phyloP scores from a whole-genome alignment of 2,329 filamentous ascomycete species.

The Triangularia setosa region DNA sequence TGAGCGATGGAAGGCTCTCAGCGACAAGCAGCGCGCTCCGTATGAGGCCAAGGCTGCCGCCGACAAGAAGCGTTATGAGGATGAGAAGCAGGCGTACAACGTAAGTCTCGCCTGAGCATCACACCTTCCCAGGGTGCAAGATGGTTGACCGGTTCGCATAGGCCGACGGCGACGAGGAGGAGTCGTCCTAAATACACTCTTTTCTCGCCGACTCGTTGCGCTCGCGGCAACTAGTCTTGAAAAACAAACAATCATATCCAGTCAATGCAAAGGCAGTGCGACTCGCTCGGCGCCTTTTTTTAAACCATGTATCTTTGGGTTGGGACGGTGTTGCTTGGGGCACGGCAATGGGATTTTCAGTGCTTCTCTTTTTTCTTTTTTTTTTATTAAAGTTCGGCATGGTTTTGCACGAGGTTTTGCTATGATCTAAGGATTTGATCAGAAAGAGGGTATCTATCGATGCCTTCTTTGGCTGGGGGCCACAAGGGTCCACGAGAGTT shows the following conservation, averaged over 20 bases:
- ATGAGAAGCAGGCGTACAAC: conserved; percentile 93
- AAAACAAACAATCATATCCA: conserved; percentile 18
- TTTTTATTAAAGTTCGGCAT: conserved; percentile 24
- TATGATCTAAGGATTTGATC: conserved; percentile 19
- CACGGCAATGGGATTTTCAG: conserved; percentile 27
- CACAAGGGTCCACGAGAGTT: conserved; percentile 18
- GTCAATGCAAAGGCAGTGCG: conserved; percentile 18
- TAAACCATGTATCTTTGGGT: conserved; percentile 30
- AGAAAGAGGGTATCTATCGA: neutral
- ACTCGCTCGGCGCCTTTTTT: conserved; percentile 23
- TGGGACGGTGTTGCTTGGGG: conserved; percentile 30
- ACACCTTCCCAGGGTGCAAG: neutral
- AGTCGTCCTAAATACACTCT: conserved; percentile 40
- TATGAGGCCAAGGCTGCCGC: conserved; percentile 95
- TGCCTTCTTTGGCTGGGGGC: conserved; percentile 13
- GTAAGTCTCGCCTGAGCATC: conserved; percentile 50
- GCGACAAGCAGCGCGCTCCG: conserved; percentile 84
- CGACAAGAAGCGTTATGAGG: conserved; percentile 99
- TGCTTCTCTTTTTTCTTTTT: conserved; percentile 28
- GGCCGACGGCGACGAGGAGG: conserved; percentile 55
- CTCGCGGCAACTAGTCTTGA: conserved; percentile 25
- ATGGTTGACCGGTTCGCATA: conserved; percentile 32
- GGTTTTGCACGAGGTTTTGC: conserved; percentile 27
- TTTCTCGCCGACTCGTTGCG: conserved; percentile 27
- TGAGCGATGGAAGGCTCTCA: conserved; percentile 97